Evolutionary conservation across 2,329 filamentous ascomycete genomes (phyloP), one percentile per base, ranked within the genome.

Genomic region (Colletotrichum camelliae): DNA sequence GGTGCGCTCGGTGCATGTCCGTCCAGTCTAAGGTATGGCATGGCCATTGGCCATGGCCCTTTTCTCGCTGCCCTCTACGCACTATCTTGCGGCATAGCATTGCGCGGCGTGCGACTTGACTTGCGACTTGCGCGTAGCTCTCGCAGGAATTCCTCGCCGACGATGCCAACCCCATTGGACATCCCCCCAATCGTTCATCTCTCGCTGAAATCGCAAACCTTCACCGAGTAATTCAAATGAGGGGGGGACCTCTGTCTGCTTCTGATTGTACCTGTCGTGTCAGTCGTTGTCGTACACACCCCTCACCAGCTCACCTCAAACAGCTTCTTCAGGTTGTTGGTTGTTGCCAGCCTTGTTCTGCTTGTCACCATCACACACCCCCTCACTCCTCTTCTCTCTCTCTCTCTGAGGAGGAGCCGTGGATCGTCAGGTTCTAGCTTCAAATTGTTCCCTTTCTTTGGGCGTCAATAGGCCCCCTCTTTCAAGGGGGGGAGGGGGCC

Each of bases 1-100:
- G 60, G 48, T 43, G 48, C 60, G 72, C 72, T 75, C 72, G 72
- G 72, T 72, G 72, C 61, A 37, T 75, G 15, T 70, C 43, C 66
- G 71, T 74, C 66, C 66, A 70, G 66, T 70, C 39, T 70, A 9
- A 33, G 67, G 55, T 35, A 61, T 15, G 10, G 10, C 3, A 58
- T 29, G 29, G 29, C 16, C 7, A 29, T 29, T 29, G 57, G 16
- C 27, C 16, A 58, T 29, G 57, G 57, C 18, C 9, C 37, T 57
- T 70, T 31, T 52, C 57, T 64, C 68, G 68, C 68, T 61, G 55
- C 13, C 16, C n/a, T 21, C n/a, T 43, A 21, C 37, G 33, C 18
- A 21, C 15, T 35, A 29, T 61, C 31, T 29, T 31, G 31, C 29
- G 33, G 29, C 58, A 48, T 48, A 48, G 43, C 43, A 21, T 48